These are phyloP conservation scores for Hippophae rhamnoides DNA, from an alignment of 306 rosid species.

Conservation along the genomic window DNA sequence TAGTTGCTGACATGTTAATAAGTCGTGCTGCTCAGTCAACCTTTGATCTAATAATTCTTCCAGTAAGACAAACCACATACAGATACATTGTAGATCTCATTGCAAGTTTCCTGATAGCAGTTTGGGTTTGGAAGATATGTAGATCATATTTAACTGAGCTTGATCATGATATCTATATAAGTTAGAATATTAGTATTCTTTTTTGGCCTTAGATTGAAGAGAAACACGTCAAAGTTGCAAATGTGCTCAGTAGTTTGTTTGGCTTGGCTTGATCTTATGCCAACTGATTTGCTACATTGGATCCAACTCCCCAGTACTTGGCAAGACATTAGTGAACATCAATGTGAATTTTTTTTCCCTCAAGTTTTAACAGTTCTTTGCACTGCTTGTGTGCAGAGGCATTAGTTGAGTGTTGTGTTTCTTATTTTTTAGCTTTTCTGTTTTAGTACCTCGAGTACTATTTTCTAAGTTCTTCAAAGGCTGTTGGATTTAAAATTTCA, in stretches of 20 bases:
- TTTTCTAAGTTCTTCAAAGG: neutral
- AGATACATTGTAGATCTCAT: slow-evolving; percentile 8
- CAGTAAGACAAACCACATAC: slow-evolving; percentile 39
- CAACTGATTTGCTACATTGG: too few relatives aligned
- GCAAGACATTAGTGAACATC: too few relatives aligned
- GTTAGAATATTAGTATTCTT: neutral
- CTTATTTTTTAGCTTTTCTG: neutral
- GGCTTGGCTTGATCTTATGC: too few relatives aligned
- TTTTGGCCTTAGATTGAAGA: neutral
- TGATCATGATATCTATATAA: neutral
- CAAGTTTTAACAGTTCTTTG: neutral
- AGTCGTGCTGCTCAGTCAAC: slow-evolving; percentile 55
- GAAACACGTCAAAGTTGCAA: neutral
- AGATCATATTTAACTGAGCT: neutral
- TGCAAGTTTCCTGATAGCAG: neutral
- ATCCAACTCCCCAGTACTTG: too few relatives aligned
- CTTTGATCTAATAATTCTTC: slow-evolving; percentile 80
- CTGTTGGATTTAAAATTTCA: slow-evolving; percentile 23
- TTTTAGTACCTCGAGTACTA: too few relatives aligned
- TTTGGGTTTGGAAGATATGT: neutral
- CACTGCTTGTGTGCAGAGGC: neutral
- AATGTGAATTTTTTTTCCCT: too few relatives aligned
- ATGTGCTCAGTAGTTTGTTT: too few relatives aligned
- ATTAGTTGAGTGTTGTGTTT: neutral
- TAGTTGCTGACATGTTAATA: slow-evolving; percentile 68